phyloP scores from a whole-genome alignment of 371 early-diverging fungal genomes.

The Circinella umbellata region DNA sequence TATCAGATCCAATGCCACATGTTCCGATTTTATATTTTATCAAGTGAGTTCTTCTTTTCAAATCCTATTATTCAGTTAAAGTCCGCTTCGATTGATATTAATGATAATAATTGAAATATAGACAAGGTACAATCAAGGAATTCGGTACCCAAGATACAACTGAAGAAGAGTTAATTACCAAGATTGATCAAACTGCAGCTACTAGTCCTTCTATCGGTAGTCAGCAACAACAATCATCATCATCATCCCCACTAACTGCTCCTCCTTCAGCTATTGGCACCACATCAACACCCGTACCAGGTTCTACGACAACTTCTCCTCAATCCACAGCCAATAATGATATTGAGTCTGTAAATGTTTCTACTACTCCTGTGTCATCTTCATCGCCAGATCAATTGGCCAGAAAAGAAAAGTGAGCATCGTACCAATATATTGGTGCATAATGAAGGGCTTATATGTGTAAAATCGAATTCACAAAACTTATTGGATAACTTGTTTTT shows the following conservation, averaged over 20 bases:
- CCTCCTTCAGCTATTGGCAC: neutral
- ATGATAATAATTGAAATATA: neutral
- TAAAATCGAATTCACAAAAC: neutral
- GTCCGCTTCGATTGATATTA: neutral
- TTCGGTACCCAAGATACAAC: slow-evolving; percentile 20
- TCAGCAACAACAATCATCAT: slow-evolving; percentile 7
- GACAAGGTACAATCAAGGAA: slow-evolving; percentile 29
- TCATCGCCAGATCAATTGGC: slow-evolving; percentile 1
- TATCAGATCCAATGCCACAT: slow-evolving; percentile 25
- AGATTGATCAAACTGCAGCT: slow-evolving; percentile 9
- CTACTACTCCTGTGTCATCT: neutral
- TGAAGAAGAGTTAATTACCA: slow-evolving; percentile 19
- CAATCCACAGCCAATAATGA: neutral
- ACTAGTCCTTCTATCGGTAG: neutral
- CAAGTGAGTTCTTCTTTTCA: neutral
- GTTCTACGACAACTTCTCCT: neutral
- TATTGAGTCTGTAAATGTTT: neutral
- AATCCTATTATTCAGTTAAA: neutral
- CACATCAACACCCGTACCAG: neutral
- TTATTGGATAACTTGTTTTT: too few species aligned
- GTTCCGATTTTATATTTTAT: slow-evolving; percentile 31
- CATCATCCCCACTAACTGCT: slow-evolving; percentile 8
- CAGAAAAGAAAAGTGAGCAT: slow-evolving; percentile 27
- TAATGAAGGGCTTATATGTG: neutral
- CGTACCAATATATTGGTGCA: too few species aligned